Conservation (phyloP, 2,329 filamentous ascomycete species). For the Colletotrichum sp. region DNA sequence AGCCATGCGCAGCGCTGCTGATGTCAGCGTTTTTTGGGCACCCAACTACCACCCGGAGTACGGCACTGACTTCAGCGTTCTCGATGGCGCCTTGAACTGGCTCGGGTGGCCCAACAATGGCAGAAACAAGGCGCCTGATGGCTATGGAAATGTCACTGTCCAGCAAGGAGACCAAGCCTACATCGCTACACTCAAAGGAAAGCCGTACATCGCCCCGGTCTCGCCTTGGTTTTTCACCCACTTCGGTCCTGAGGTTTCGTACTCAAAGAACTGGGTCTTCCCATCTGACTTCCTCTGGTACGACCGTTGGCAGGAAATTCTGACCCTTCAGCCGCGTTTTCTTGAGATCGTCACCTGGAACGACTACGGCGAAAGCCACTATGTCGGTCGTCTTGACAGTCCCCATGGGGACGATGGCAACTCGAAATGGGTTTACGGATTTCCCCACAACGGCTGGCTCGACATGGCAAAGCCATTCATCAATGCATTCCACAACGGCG, state of each 20-base stretch:
- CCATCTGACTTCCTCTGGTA: slow-evolving; percentile 63
- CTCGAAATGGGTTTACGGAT: slow-evolving; percentile 51
- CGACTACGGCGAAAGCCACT: slow-evolving; percentile 61
- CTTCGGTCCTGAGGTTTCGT: slow-evolving; percentile 46
- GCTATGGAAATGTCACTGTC: slow-evolving; percentile 42
- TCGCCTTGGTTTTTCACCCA: slow-evolving; percentile 53
- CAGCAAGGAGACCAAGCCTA: slow-evolving; percentile 39
- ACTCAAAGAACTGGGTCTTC: slow-evolving; percentile 62
- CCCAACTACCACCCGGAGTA: slow-evolving; percentile 52
- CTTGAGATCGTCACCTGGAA: slow-evolving; percentile 50
- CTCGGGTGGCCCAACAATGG: slow-evolving; percentile 49
- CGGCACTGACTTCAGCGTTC: slow-evolving; percentile 38
- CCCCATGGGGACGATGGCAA: slow-evolving; percentile 45
- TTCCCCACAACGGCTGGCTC: slow-evolving; percentile 55
- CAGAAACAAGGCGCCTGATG: slow-evolving; percentile 52
- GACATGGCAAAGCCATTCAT: slow-evolving; percentile 59
- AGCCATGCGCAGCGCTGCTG: slow-evolving; percentile 45
- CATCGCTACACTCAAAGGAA: slow-evolving; percentile 37
- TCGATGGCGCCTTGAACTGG: slow-evolving; percentile 51
- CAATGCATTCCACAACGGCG: slow-evolving; percentile 53
- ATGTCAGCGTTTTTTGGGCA: slow-evolving; percentile 49
- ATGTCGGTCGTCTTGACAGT: slow-evolving; percentile 51
- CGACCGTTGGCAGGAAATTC: slow-evolving; percentile 57
- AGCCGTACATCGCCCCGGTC: slow-evolving; percentile 52
- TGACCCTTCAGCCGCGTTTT: slow-evolving; percentile 49